These are phyloP conservation scores for Gentiana straminea DNA, from an alignment of 257 asterid species.

Conservation along the genomic window DNA sequence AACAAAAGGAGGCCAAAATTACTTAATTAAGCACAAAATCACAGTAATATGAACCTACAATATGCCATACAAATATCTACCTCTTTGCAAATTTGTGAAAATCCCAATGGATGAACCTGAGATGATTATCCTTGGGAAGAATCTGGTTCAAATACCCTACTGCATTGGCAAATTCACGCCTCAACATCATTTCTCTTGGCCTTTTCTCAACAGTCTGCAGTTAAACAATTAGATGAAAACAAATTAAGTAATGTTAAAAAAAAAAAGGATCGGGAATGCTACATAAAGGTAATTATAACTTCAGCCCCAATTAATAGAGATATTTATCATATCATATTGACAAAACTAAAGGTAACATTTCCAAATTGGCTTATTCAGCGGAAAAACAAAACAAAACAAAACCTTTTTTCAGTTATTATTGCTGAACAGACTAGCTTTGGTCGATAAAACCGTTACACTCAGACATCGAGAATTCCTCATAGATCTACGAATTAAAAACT, in stretches of 20 bases:
- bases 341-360: no score
- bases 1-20: conserved; percentile 14
- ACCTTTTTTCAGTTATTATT: no score
- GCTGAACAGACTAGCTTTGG: no score
- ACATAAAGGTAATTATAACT: neutral
- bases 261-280: neutral
- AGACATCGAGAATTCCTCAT: no score
- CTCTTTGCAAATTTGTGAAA: conserved; percentile 98
- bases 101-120: conserved; percentile 96
- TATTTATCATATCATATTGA: neutral
- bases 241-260: neutral
- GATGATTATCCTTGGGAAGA: conserved; percentile 64
- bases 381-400: no score
- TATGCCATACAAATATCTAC: conserved; percentile 23
- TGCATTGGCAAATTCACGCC: conserved; percentile 95
- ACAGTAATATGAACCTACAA: conserved; percentile 12
- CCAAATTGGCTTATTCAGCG: no score
- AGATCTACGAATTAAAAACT: no score
- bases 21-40: conserved; percentile 13
- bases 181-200: conserved; percentile 98
- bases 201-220: conserved; percentile 93
- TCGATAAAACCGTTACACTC: no score
- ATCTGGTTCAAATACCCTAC: conserved; percentile 96
- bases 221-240: conserved; percentile 5
- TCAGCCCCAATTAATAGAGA: neutral